Conservation (phyloP, 1,284 basidiomycete species). For the Coniophora puteana region DNA sequence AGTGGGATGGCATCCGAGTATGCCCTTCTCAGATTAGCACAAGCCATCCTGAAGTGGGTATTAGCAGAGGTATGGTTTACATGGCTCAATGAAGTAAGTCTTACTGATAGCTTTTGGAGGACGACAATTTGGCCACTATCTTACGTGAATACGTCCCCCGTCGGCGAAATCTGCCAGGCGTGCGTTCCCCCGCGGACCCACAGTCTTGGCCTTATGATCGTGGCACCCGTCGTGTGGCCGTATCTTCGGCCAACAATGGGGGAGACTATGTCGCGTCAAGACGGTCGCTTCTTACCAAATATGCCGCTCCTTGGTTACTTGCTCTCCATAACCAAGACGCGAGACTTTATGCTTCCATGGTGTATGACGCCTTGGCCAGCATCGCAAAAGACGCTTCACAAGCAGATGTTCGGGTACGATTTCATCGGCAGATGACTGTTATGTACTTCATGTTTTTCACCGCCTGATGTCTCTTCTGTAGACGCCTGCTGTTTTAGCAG, state of each 20-base stretch:
- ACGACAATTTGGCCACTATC: constrained; percentile 55
- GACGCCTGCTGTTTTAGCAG: no score
- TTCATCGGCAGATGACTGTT: neutral
- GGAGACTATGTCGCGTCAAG: constrained; percentile 61
- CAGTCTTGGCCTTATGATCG: constrained; percentile 46
- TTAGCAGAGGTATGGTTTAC: constrained; percentile 55
- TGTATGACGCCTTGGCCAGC: constrained; percentile 39
- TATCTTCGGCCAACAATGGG: constrained; percentile 51
- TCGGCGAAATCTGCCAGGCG: constrained; percentile 56
- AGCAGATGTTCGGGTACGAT: constrained; percentile 4
- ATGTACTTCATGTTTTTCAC: no score
- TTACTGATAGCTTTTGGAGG: constrained; percentile 33
- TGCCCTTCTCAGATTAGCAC: constrained; percentile 50
- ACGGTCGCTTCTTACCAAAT: constrained; percentile 44
- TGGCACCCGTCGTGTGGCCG: constrained; percentile 32
- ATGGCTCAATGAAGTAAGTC: neutral
- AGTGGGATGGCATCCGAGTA: constrained; percentile 69
- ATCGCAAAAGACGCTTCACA: constrained; percentile 1
- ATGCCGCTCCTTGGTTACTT: constrained; percentile 60
- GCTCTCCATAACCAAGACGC: constrained; percentile 60
- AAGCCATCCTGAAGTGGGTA: constrained; percentile 55
- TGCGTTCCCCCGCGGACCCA: constrained; percentile 42
- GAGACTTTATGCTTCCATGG: constrained; percentile 39
- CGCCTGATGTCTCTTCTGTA: neutral
- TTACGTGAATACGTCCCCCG: constrained; percentile 61